phyloP scores from a whole-genome alignment of 2,329 filamentous ascomycete genomes.

The Aspergillus caelatus region DNA sequence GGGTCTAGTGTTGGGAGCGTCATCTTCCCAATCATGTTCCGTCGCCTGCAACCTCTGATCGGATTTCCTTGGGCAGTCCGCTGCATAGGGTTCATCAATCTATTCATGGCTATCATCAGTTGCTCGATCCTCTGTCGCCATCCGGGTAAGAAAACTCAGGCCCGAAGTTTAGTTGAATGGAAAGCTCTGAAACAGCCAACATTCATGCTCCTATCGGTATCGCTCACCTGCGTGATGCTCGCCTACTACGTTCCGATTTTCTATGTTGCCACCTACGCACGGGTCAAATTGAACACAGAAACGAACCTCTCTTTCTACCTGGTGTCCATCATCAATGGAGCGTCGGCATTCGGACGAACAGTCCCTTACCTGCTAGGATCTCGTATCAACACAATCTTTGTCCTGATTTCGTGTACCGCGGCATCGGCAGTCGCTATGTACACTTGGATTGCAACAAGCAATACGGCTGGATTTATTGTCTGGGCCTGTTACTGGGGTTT shows the following conservation, averaged over 20 bases:
- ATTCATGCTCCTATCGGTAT: slow-evolving; percentile 48
- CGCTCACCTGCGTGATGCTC: slow-evolving; percentile 49
- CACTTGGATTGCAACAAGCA: slow-evolving; percentile 32
- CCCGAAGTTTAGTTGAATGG: slow-evolving; percentile 44
- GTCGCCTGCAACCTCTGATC: slow-evolving; percentile 57
- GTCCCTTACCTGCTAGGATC: slow-evolving; percentile 48
- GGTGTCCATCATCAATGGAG: slow-evolving; percentile 56
- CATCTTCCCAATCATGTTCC: slow-evolving; percentile 59
- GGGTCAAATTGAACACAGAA: slow-evolving; percentile 49
- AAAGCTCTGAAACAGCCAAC: slow-evolving; percentile 43
- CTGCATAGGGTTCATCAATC: slow-evolving; percentile 58
- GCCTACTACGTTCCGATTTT: slow-evolving; percentile 53
- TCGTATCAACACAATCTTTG: slow-evolving; percentile 29
- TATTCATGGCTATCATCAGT: slow-evolving; percentile 41
- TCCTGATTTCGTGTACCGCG: slow-evolving; percentile 22
- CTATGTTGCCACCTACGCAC: slow-evolving; percentile 47
- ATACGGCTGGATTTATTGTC: slow-evolving; percentile 30
- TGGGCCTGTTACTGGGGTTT: slow-evolving; percentile 38
- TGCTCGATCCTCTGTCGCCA: slow-evolving; percentile 42
- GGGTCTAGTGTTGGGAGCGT: slow-evolving; percentile 63
- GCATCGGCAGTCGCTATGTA: slow-evolving; percentile 35
- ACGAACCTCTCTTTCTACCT: slow-evolving; percentile 52
- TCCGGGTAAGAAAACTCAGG: slow-evolving; percentile 39
- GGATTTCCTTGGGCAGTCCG: slow-evolving; percentile 65
- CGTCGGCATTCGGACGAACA: slow-evolving; percentile 54